Evolutionary conservation across 2,329 filamentous ascomycete genomes (phyloP).

Genomic region (Hypoxylon sp.): DNA sequence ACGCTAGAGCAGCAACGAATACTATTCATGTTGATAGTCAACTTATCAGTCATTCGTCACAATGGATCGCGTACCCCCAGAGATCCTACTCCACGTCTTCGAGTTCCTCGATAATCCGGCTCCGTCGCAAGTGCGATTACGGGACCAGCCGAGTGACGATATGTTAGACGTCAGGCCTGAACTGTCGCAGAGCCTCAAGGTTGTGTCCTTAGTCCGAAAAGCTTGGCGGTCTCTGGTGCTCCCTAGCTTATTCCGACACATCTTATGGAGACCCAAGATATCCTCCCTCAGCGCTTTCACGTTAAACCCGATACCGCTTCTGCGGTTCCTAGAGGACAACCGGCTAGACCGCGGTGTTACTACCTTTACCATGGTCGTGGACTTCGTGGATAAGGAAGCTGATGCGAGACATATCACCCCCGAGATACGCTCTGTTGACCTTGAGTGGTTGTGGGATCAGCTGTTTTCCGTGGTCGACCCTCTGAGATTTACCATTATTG

Average conservation of each 20-base stretch:
- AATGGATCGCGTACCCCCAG: constrained; percentile 68
- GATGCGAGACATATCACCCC: constrained; percentile 52
- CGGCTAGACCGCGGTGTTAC: constrained; percentile 59
- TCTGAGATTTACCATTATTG: constrained; percentile 68
- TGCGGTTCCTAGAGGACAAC: constrained; percentile 58
- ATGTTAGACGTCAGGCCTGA: constrained; percentile 57
- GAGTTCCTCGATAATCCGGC: constrained; percentile 65
- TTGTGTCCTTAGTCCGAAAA: constrained; percentile 66
- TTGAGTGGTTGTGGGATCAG: constrained; percentile 68
- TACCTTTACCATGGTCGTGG: constrained; percentile 60
- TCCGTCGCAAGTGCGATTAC: constrained; percentile 64
- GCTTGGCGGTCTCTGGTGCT: constrained; percentile 67
- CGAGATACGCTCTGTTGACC: constrained; percentile 52
- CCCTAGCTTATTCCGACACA: constrained; percentile 71
- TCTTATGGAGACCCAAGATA: constrained; percentile 57
- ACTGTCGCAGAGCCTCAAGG: constrained; percentile 65
- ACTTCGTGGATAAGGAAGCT: constrained; percentile 52
- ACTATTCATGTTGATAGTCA: not conserved
- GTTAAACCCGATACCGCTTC: constrained; percentile 56
- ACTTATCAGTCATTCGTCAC: not conserved
- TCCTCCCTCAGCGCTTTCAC: constrained; percentile 49
- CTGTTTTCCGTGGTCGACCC: constrained; percentile 70
- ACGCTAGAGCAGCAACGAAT: not conserved
- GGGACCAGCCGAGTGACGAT: constrained; percentile 63
- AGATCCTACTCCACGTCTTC: constrained; percentile 72